Conservation (phyloP, 495 filamentous ascomycete genomes). For the Penicillium coffeae region DNA sequence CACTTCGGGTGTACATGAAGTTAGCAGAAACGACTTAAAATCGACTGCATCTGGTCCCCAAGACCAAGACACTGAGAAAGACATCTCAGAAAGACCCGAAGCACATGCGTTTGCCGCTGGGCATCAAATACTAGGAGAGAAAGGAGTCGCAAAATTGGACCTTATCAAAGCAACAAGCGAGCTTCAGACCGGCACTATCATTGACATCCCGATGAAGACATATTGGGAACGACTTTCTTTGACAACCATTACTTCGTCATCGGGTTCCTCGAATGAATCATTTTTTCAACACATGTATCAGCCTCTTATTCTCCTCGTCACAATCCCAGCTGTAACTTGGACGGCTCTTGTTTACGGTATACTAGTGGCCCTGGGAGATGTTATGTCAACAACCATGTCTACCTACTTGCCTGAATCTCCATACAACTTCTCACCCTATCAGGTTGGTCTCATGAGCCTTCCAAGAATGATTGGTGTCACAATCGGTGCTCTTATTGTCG, state of each 20-base stretch:
- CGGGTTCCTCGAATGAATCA: constrained; percentile 10
- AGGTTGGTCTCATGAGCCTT: constrained; percentile 35
- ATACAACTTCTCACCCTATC: constrained; percentile 35
- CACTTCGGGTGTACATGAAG: constrained; percentile 4
- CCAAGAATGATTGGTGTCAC: constrained; percentile 34
- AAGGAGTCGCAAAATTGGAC: background rate
- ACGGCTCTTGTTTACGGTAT: constrained; percentile 32
- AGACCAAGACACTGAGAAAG: no score
- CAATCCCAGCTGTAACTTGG: constrained; percentile 33
- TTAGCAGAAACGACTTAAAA: background rate
- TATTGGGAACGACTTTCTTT: constrained; percentile 15
- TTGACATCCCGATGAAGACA: constrained; percentile 14
- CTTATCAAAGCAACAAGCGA: background rate
- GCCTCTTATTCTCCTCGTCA: constrained; percentile 23
- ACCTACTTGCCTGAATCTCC: constrained; percentile 30
- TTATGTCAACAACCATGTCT: constrained; percentile 29
- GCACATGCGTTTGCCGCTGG: no score
- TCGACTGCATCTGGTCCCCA: no score
- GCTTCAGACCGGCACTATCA: no score
- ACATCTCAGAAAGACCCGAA: no score
- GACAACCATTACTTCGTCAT: constrained; percentile 18
- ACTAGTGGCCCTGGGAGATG: constrained; percentile 28
- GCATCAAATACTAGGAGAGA: background rate
- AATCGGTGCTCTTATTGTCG: constrained; percentile 27
- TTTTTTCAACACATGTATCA: constrained; percentile 22